Evolutionary conservation across 2,329 filamentous ascomycete genomes (phyloP), one percentile per base, ranked within the genome.

Genomic region (Eutypella sp.): DNA sequence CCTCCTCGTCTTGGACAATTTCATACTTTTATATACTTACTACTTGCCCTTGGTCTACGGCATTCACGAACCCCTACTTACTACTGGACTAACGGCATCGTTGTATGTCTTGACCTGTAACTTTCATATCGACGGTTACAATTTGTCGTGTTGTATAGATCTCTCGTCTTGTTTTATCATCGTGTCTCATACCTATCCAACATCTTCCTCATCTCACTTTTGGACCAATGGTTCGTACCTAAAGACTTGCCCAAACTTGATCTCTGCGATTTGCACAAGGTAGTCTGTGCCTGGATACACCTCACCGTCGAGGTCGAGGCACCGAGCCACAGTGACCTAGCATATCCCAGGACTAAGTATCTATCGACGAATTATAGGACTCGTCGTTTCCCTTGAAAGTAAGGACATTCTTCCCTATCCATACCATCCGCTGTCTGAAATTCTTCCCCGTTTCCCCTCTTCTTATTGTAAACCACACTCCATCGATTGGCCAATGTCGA

Each of bases 401-500:
- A 47, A 44, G 41, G 37, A 40, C 40, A 34, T 36, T 43, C 29
- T 20, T 24, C 16, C 20, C 15, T 11, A 11, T 37, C 18, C 8
- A 19, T n/a, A 6, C 20, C n/a, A 10, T 22, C 19, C 13, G 5
- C 10, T 13, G 31, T 44, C 24, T 15, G 11, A 37, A 42, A 44
- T 44, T 23, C 10, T 22, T 15, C n/a, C 36, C n/a, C 5, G 11
- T 39, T n/a, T n/a, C n/a, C 23, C 20, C 13, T 19, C 19, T n/a
- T 9, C 44, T 15, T 42, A 13, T 51, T 40, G 47, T 39, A 22
- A 45, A 41, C 49, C 37, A 20, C 43, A 20, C 39, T 40, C 29
- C 47, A 43, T 45, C 45, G 43, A 60, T 60, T 61, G 57, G 48
- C 51, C 57, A 57, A 59, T 59, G 50, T 52, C 49, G 42, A 47